Conservation (phyloP, 441 rosid genomes). For the Syzygium malaccense region DNA sequence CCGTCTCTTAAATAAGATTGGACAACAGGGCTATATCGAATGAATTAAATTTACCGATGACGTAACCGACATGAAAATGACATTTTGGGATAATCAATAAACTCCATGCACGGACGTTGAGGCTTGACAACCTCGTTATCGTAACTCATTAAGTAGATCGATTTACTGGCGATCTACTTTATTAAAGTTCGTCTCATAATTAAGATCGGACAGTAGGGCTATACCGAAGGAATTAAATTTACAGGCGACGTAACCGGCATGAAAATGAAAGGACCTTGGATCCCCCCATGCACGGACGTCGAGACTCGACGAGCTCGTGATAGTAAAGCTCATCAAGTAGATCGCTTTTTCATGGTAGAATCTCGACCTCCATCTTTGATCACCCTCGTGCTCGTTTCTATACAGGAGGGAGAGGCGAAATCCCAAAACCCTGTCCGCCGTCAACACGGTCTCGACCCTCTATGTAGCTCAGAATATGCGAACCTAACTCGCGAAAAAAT, state of each 20-base stretch:
- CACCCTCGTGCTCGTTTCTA: fast-evolving
- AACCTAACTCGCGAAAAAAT: background rate
- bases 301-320: fast-evolving
- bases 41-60: background rate
- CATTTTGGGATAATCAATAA: background rate
- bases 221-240: background rate
- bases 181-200: background rate
- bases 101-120: fast-evolving
- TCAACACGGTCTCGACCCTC: background rate
- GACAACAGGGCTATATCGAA: fast-evolving
- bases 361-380: background rate
- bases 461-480: fast-evolving
- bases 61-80: fast-evolving
- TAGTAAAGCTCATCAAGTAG: fast-evolving
- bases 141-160: background rate
- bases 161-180: too few species aligned
- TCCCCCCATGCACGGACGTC: background rate
- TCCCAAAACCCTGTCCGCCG: fast-evolving
- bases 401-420: fast-evolving
- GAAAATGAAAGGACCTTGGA: fast-evolving
- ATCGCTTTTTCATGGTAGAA: fast-evolving
- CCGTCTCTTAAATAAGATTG: background rate
- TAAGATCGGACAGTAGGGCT: fast-evolving
- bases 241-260: fast-evolving
- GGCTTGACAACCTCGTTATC: background rate